A percentile compares a stretch with the other conserved stretches of the same genome.
Evolutionary conservation across 2,329 filamentous ascomycete species (phyloP).

Genomic region (Fusarium caatingaense): DNA sequence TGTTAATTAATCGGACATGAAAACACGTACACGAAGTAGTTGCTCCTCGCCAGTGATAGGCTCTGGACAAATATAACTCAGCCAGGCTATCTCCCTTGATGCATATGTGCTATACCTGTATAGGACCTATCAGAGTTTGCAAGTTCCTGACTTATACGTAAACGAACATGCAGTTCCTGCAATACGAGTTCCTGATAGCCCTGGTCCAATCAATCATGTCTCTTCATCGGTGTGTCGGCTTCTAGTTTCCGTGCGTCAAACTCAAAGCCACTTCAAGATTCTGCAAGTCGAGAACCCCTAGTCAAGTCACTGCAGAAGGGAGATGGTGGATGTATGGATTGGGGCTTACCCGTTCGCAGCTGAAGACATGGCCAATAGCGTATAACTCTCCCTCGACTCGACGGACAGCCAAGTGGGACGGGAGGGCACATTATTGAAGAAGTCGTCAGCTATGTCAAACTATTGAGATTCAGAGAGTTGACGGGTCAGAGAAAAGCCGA

Average conservation of each 20-base stretch:
- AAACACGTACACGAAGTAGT: slow-evolving; percentile 5
- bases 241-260: slow-evolving; percentile 15
- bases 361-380: slow-evolving; percentile 35
- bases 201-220: slow-evolving; percentile 34
- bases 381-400: slow-evolving; percentile 25
- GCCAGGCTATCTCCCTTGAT: slow-evolving; percentile 10
- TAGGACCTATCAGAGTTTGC: slow-evolving; percentile 9
- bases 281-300: slow-evolving; percentile 23
- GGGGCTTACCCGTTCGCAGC: slow-evolving; percentile 33
- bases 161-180: slow-evolving; percentile 12
- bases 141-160: slow-evolving; percentile 9
- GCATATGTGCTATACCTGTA: slow-evolving; percentile 11
- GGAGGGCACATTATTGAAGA: slow-evolving; percentile 28
- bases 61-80: slow-evolving; percentile 9
- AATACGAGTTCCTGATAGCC: slow-evolving; percentile 19
- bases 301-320: slow-evolving; percentile 7
- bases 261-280: slow-evolving; percentile 8
- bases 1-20: slow-evolving; percentile 12
- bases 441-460: slow-evolving; percentile 2
- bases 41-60: slow-evolving; percentile 10
- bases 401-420: slow-evolving; percentile 22
- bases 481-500: slow-evolving; percentile 5
- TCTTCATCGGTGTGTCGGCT: slow-evolving; percentile 18
- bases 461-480: slow-evolving; percentile 3
- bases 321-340: slow-evolving; percentile 3